phyloP scores from a whole-genome alignment of 2,329 filamentous ascomycete species.

The Setomelanomma holmii region DNA sequence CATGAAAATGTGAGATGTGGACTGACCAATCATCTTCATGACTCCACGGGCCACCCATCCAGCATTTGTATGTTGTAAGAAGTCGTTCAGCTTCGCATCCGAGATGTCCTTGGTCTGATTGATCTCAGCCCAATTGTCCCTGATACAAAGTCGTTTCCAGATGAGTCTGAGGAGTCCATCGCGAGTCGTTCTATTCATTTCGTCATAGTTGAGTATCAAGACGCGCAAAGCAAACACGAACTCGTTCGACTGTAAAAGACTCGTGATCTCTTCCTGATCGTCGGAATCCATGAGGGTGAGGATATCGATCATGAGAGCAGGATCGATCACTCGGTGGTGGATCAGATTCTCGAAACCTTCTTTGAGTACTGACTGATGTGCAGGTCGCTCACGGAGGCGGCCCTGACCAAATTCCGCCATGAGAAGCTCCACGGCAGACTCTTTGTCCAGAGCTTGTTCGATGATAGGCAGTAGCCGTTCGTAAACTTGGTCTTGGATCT shows the following conservation, averaged over 20 bases:
- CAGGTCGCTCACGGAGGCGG: slow-evolving; percentile 65
- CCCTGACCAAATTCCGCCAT: slow-evolving; percentile 69
- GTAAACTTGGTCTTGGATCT: slow-evolving; percentile 81
- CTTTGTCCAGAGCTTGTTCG: slow-evolving; percentile 76
- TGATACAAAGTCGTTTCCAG: slow-evolving; percentile 85
- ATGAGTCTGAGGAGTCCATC: slow-evolving; percentile 68
- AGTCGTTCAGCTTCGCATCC: slow-evolving; percentile 70
- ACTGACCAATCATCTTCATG: slow-evolving; percentile 66
- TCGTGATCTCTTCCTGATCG: slow-evolving; percentile 46
- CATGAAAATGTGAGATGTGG: too few species aligned
- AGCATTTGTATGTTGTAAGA: slow-evolving; percentile 68
- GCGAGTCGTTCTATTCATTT: slow-evolving; percentile 53
- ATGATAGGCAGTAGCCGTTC: slow-evolving; percentile 73
- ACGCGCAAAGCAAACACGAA: slow-evolving; percentile 77
- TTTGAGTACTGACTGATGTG: slow-evolving; percentile 74
- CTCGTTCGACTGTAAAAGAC: slow-evolving; percentile 61
- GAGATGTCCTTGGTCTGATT: slow-evolving; percentile 79
- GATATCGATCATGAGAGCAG: slow-evolving; percentile 70
- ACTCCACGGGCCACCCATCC: slow-evolving; percentile 72
- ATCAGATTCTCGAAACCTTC: slow-evolving; percentile 74
- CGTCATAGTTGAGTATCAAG: slow-evolving; percentile 60
- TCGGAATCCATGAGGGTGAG: slow-evolving; percentile 78
- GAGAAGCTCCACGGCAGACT: slow-evolving; percentile 78
- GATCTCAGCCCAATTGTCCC: slow-evolving; percentile 82
- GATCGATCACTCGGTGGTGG: slow-evolving; percentile 70